Percentiles rank a stretch among this genome's conserved stretches.
Evolutionary conservation across 148 eudicot species (phyloP).

Genomic region (Diospyros lotus): DNA sequence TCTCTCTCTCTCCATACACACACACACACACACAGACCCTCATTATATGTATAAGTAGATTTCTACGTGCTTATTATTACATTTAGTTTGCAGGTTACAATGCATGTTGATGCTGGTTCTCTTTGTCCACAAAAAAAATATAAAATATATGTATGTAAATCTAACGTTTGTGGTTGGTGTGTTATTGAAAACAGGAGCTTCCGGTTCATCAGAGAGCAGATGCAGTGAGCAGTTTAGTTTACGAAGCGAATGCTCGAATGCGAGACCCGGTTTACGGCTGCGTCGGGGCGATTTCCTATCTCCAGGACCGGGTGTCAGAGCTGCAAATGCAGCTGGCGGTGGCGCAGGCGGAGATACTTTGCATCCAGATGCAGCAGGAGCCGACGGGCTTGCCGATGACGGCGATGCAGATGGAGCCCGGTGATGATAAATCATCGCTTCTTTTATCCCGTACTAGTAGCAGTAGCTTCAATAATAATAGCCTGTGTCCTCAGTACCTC

Average conservation of each 20-base stretch:
- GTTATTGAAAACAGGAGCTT: slow-evolving; percentile 44
- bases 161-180: background rate
- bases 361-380: slow-evolving; percentile 76
- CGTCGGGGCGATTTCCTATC: slow-evolving; percentile 77
- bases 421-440: slow-evolving; percentile 30
- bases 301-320: slow-evolving; percentile 78
- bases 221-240: slow-evolving; percentile 87
- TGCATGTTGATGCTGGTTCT: background rate
- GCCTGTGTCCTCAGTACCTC: slow-evolving; percentile 44
- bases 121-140: background rate
- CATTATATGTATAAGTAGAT: too few relatives aligned
- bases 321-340: slow-evolving; percentile 82
- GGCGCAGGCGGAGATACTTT: slow-evolving; percentile 74
- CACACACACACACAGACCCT: too few relatives aligned
- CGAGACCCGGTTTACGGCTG: slow-evolving; percentile 91
- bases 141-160: too few relatives aligned
- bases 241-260: slow-evolving; percentile 76
- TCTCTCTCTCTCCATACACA: background rate
- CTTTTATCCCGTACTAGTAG: slow-evolving; percentile 17
- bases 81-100: too few relatives aligned
- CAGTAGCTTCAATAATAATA: slow-evolving; percentile 1
- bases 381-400: background rate
- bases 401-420: background rate
- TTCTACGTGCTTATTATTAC: too few relatives aligned
- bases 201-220: slow-evolving; percentile 67